Percentiles rank a stretch among this genome's conserved stretches.
These are phyloP conservation scores for Ustilago nuda DNA, from an alignment of 1,284 basidiomycete genomes.

Conservation along the genomic window DNA sequence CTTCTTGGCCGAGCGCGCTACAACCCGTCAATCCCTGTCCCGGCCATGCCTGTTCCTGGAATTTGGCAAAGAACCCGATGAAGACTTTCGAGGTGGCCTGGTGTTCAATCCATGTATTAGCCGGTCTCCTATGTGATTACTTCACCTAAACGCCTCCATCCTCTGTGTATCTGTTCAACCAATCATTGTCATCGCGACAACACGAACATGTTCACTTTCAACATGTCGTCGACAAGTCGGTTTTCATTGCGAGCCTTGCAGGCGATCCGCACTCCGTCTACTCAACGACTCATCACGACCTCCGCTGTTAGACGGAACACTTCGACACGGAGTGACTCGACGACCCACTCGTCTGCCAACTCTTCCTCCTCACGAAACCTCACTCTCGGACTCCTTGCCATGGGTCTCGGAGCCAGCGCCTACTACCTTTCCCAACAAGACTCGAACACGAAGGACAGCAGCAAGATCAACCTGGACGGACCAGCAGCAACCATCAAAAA, in stretches of 20 bases:
- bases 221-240: constrained; percentile 15
- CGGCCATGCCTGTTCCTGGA: constrained; percentile 4
- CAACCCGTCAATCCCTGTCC: neutral
- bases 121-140: neutral
- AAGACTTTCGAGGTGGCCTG: neutral
- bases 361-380: constrained; percentile 23
- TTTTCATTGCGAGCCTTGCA: constrained; percentile 4
- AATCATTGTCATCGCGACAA: neutral
- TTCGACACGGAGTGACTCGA: neutral
- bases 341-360: neutral
- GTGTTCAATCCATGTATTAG: neutral
- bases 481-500: neutral
- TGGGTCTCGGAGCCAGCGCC: constrained; percentile 35
- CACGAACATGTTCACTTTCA: neutral
- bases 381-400: constrained; percentile 27
- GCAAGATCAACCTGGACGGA: constrained; percentile 27
- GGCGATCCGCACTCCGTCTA: constrained; percentile 5
- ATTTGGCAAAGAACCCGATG: neutral
- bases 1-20: neutral
- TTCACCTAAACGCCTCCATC: neutral
- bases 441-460: neutral
- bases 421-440: constrained; percentile 32
- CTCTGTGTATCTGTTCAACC: no score
- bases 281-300: constrained; percentile 7
- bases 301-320: constrained; percentile 20